These are phyloP conservation scores for Neoarthrinium moseri DNA, from an alignment of 2,329 filamentous ascomycete genomes.

Conservation along the genomic window DNA sequence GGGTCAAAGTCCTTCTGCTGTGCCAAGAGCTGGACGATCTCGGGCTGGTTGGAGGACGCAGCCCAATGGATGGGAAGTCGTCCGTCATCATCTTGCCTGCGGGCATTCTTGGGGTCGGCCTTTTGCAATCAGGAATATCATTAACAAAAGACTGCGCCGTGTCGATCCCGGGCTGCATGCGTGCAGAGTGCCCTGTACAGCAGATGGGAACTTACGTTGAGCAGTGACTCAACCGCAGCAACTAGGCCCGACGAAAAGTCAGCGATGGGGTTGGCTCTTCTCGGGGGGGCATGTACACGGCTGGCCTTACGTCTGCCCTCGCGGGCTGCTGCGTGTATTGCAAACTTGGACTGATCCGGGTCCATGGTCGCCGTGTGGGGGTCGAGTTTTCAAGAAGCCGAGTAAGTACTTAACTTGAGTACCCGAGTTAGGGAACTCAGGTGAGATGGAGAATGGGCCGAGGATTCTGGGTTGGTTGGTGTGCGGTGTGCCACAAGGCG, in stretches of 20 bases:
- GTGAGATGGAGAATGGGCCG: no score
- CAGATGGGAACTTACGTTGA: slow-evolving; percentile 50
- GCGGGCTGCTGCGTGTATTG: slow-evolving; percentile 82
- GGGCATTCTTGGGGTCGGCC: slow-evolving; percentile 77
- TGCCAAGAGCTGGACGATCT: slow-evolving; percentile 72
- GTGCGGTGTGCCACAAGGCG: no score
- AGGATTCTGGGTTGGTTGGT: no score
- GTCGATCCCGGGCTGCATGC: no score
- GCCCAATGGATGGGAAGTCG: slow-evolving; percentile 95
- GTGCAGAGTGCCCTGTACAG: not conserved
- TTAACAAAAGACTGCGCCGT: no score
- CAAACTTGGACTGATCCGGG: slow-evolving; percentile 61
- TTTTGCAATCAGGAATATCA: no score
- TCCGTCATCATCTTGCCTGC: slow-evolving; percentile 76
- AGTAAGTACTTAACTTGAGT: no score
- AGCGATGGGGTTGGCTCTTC: no score
- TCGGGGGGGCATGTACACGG: not conserved
- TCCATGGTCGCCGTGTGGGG: slow-evolving; percentile 30
- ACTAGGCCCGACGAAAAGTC: slow-evolving; percentile 45
- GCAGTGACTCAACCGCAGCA: slow-evolving; percentile 69
- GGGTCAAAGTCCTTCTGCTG: slow-evolving; percentile 75
- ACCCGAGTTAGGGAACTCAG: no score
- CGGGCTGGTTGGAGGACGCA: slow-evolving; percentile 74
- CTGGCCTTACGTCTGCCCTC: slow-evolving; percentile 72
- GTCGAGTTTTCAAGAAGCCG: no score